Evolutionary conservation across 768 basidiomycete species (phyloP).

Genomic region (Antrodiella citrinella): DNA sequence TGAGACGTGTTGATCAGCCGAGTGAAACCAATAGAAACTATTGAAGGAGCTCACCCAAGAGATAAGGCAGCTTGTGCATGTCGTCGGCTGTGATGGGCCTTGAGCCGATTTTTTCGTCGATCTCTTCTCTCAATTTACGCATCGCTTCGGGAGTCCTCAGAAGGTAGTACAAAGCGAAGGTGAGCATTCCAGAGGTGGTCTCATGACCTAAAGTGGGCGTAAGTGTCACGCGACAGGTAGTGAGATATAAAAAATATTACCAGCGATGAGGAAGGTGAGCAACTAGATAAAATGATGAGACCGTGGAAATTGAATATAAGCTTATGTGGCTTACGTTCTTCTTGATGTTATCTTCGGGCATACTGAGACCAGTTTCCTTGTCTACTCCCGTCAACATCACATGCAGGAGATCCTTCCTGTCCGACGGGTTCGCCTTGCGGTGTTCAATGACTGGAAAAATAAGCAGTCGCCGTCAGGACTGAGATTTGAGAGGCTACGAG

Average conservation of each 20-base stretch:
- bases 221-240: too few relatives aligned
- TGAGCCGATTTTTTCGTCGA: slow-evolving; percentile 36
- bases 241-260: slow-evolving; percentile 20
- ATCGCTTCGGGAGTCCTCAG: slow-evolving; percentile 34
- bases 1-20: slow-evolving; percentile 9
- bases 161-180: slow-evolving; percentile 37
- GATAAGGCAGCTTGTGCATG: slow-evolving; percentile 35
- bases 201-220: slow-evolving; percentile 30
- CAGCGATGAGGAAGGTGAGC: slow-evolving; percentile 43
- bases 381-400: slow-evolving; percentile 39
- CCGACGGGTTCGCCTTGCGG: slow-evolving; percentile 28
- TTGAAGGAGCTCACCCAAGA: slow-evolving; percentile 24
- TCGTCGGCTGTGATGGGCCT: slow-evolving; percentile 31
- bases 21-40: not conserved
- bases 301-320: not conserved
- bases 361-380: slow-evolving; percentile 32
- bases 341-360: slow-evolving; percentile 34
- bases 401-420: slow-evolving; percentile 36
- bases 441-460: slow-evolving; percentile 28
- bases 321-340: slow-evolving; percentile 27
- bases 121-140: slow-evolving; percentile 36
- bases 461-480: not conserved
- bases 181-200: slow-evolving; percentile 32
- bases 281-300: slow-evolving; percentile 22
- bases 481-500: not conserved